A percentile compares a stretch with the other conserved stretches of the same genome.
Conservation (phyloP, 225 moss, liverwort and hornwort species). For the Marchantia paleacea region DNA sequence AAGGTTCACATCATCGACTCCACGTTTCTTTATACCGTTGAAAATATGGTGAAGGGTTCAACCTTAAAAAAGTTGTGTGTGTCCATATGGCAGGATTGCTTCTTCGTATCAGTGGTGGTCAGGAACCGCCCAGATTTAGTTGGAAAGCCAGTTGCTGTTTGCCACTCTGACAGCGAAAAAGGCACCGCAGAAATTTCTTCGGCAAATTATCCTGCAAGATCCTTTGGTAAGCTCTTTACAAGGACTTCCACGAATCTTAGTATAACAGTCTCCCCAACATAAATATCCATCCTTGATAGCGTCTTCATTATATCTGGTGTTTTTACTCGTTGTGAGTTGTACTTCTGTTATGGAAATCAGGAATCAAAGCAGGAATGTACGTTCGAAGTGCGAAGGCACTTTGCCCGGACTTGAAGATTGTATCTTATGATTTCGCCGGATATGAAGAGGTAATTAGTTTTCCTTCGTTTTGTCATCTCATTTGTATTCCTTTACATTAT, state of each 20-base stretch:
- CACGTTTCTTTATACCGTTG: not conserved
- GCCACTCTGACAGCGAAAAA: conserved; percentile 88
- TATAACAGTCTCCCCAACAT: not conserved
- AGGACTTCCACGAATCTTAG: not conserved
- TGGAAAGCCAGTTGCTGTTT: conserved; percentile 90
- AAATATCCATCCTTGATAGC: not conserved
- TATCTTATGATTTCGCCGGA: conserved; percentile 88
- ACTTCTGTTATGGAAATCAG: conserved; percentile 36
- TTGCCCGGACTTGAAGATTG: conserved; percentile 80
- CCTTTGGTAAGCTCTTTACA: conserved; percentile 54
- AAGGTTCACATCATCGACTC: too few species aligned
- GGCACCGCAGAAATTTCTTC: conserved; percentile 98
- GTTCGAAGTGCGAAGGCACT: conserved; percentile 72
- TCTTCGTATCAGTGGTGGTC: conserved; percentile 91
- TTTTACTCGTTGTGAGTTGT: not conserved
- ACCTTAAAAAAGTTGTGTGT: not conserved
- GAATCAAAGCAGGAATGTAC: conserved; percentile 89
- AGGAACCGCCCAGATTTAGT: conserved; percentile 68
- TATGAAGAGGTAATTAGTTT: conserved; percentile 78
- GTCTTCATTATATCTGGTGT: not conserved
- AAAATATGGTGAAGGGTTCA: not conserved
- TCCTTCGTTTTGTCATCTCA: not conserved
- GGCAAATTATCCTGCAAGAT: conserved; percentile 95
- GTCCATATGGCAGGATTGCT: conserved; percentile 69
- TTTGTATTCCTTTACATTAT: not conserved